Base-by-base conservation (phyloP, 805 yeast genomes). In the Ogataea siamensis region DNA sequence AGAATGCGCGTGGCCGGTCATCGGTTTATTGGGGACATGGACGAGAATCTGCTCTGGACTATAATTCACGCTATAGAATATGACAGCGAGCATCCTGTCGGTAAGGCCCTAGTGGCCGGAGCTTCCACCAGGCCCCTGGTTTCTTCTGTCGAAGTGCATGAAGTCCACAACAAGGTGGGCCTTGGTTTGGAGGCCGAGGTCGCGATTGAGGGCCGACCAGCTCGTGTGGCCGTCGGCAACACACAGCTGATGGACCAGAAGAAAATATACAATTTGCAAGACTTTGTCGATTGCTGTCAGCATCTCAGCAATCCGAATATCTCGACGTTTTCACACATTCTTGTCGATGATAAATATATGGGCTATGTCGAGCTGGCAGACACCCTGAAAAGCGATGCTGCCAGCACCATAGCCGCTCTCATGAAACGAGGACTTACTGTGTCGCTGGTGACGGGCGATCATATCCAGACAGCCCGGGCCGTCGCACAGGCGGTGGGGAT, bases 381-480 rank as follows among this genome's bases (percentile, higher is more conserved):
- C 60, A 63, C 72, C 9, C 53, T 88, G 14, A 83, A 86, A 46
- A 65, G 71, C 1, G 86, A 85, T 45, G 77, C 96, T 0, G 62
- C 59, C 20, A 71, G 68, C 2, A 81, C 87, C 0, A 66, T 93
- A 11, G 62, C 68, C 17, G 71, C 75, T 44, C 66, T 93, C 32
- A 62, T 62, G 34, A 49, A 55, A 1, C 63, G 67, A 30, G 81
- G 83, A 0, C 74, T 77, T 48, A 66, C 71, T 7, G 80, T 88
- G 8, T 95, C 87, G 6, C 78, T 93, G 77, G 85, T 93, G 2
- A 87, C 96, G 2, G 99, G 99, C 26, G 99, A 93, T 59, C 76
- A 79, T 40, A 57, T 56, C 5, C 64, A 63, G 16, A 77, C 84
- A 2, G 93, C 96, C 0, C 56, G 60, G 25, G 67, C 69, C 37